phyloP scores from a whole-genome alignment of 2,329 filamentous ascomycete genomes.

The Phaeosphaeriaceae sp. region DNA sequence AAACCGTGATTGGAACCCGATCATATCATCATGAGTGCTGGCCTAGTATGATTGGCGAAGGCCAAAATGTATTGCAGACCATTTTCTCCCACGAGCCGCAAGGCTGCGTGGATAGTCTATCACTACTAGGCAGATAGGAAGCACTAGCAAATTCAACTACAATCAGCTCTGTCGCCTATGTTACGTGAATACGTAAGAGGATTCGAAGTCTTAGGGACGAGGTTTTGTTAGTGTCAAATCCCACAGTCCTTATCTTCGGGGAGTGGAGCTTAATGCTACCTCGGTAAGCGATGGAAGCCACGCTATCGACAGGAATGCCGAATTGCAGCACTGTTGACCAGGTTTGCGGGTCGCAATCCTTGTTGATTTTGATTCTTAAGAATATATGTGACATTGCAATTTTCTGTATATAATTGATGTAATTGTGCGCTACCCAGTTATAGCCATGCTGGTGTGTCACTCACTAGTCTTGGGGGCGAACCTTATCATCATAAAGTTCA shows the following conservation, averaged over 20 bases:
- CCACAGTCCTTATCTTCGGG: slow-evolving; percentile 14
- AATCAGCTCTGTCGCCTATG: no score
- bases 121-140: no score
- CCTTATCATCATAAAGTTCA: no score
- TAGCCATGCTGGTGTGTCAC: no score
- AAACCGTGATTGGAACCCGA: no score
- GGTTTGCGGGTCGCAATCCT: background rate
- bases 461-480: no score
- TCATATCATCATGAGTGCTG: background rate
- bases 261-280: slow-evolving; percentile 6
- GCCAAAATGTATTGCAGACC: background rate
- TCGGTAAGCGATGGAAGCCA: slow-evolving; percentile 7
- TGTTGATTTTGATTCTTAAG: background rate
- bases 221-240: background rate
- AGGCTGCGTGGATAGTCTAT: no score
- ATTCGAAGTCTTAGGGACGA: slow-evolving; percentile 3
- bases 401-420: no score
- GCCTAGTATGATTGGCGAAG: background rate
- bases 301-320: background rate
- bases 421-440: no score
- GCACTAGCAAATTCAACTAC: no score
- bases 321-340: background rate
- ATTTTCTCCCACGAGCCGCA: background rate
- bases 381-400: no score
- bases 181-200: slow-evolving; percentile 14